Evolutionary conservation across 2,329 filamentous ascomycete genomes (phyloP), one percentile per base, ranked within the genome.

Genomic region (Xenoacremonium recifei): DNA sequence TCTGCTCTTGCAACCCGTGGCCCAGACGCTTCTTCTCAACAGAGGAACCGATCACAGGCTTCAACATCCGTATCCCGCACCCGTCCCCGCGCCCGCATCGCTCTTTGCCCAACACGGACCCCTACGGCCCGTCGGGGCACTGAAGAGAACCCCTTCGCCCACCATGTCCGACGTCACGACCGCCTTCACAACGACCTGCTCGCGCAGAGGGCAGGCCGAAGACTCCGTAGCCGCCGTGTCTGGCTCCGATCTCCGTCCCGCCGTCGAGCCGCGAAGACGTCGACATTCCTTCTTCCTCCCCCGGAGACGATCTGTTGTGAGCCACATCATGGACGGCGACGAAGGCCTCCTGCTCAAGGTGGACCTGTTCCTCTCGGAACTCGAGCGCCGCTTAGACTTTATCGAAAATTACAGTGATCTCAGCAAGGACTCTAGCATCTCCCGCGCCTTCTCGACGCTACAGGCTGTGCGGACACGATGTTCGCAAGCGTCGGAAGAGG

Each of bases 381-480:
- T 99, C 32, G 91, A 95, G 67, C 79, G 86, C 52, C 82, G 92
- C 40, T 74, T 99, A 35, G 90, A 95, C 59, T 87, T 89, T 64
- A 78, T 97, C 35, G 93, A 99, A 67, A 83, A 80, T 50, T 96
- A 95, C 60, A 85, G 88, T 50, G 89, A 95, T 59, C 69, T 90
- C 45, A 85, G 85, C 48, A 77, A 95, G 54, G 93, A 99, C 64
- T 77, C 85, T 33, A 87, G 89, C 58, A 83, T 97, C 42, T 84
- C 87, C 32, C 82, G 88, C 52, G 89, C 92, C 16, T 95, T 95
- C 66, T 76, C 84, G 13, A 95, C 91, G 0, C 73, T 99, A 2
- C 85, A 92, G 59, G 84, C 89, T 6, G 91, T 99, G 19, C 84
- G 91, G 47, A 84, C 89, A 52, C 82, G 89, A 56, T 99, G 93